Evolutionary conservation across 2,329 filamentous ascomycete species (phyloP).

Genomic region (Cadophora malorum): DNA sequence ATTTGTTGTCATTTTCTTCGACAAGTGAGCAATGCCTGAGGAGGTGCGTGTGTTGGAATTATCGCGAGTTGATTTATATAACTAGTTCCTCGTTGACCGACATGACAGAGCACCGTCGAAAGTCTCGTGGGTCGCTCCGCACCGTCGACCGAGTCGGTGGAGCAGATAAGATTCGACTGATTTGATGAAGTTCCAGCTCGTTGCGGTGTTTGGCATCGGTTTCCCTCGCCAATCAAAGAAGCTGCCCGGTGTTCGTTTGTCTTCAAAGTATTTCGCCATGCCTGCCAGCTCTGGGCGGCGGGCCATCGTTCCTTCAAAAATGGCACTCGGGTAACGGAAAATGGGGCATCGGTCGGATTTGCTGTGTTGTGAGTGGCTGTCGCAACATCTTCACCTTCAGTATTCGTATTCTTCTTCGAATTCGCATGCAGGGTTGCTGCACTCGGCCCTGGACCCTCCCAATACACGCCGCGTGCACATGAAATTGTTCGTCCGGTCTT

Average conservation of each 20-base stretch:
- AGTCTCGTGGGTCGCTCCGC: neutral
- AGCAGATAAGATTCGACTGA: slow-evolving; percentile 3
- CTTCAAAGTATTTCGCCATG: too few relatives aligned
- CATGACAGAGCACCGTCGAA: neutral
- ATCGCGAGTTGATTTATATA: neutral
- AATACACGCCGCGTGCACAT: neutral
- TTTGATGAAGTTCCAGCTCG: too few relatives aligned
- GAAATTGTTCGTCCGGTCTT: slow-evolving; percentile 5
- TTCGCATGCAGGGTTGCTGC: slow-evolving; percentile 9
- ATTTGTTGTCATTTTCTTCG: neutral
- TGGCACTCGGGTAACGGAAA: neutral
- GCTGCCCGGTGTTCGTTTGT: neutral
- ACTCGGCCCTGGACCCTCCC: neutral
- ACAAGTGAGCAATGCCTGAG: neutral
- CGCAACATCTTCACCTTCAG: neutral
- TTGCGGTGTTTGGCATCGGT: neutral
- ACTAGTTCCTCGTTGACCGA: neutral
- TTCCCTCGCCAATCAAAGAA: slow-evolving; percentile 2
- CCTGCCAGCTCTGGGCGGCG: neutral
- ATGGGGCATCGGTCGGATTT: slow-evolving; percentile 1
- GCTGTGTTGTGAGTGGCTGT: neutral
- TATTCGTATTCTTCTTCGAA: slow-evolving; percentile 18
- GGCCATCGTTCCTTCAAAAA: neutral
- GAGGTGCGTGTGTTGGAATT: too few relatives aligned
- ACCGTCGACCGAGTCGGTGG: neutral